Evolutionary conservation across 2,329 filamentous ascomycete genomes (phyloP).

Genomic region (Ascochyta pisi): DNA sequence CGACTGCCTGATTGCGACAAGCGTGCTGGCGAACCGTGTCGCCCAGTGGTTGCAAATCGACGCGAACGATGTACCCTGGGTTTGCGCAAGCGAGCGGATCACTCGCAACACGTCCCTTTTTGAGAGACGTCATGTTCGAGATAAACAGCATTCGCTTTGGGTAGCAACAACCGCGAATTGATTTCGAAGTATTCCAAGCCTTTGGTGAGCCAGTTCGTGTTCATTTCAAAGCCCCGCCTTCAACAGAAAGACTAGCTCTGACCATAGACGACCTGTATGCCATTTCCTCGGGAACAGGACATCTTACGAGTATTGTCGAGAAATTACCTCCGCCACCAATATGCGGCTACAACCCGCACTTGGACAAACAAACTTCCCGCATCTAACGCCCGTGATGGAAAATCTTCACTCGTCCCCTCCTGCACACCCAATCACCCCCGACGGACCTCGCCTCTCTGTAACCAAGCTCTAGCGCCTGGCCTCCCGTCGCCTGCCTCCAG

Average conservation of each 20-base stretch:
- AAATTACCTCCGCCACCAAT: background rate
- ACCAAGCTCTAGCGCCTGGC: constrained; percentile 5
- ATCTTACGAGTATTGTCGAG: background rate
- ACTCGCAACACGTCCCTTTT: background rate
- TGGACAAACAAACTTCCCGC: constrained; percentile 1
- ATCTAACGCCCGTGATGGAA: constrained; percentile 3
- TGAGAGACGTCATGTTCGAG: constrained; percentile 11
- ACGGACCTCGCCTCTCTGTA: constrained; percentile 10
- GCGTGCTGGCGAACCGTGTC: background rate
- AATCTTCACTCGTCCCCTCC: background rate
- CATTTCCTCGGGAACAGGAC: background rate
- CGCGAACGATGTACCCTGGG: background rate
- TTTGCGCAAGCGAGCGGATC: constrained; percentile 3
- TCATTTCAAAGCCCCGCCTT: background rate
- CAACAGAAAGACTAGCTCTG: background rate
- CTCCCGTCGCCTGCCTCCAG: constrained; percentile 9
- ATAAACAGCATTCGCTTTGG: background rate
- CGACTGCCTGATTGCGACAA: constrained; percentile 4
- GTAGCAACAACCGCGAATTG: background rate
- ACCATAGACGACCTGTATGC: background rate
- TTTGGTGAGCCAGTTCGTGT: background rate
- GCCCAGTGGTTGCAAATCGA: background rate
- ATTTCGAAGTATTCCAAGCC: background rate
- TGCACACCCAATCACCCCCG: constrained; percentile 1
- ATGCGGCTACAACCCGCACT: background rate